These are phyloP conservation scores for Candida sanyaensis DNA, from an alignment of 1,139 yeast genomes.

Conservation along the genomic window DNA sequence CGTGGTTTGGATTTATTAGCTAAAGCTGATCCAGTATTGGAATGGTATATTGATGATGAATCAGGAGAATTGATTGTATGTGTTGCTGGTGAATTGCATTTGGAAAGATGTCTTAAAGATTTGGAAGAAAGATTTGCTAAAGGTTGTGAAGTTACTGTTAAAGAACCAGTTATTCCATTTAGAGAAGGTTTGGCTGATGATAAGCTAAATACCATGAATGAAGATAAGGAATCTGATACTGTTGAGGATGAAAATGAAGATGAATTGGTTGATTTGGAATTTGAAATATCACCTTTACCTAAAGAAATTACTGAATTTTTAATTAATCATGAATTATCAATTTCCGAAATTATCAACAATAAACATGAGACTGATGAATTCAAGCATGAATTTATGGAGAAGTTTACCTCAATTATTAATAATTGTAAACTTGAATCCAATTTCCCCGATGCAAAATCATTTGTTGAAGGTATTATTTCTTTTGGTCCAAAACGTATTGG, in stretches of 20 bases:
- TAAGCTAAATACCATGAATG: constrained; percentile 17
- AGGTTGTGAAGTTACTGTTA: constrained; percentile 80
- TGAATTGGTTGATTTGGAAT: constrained; percentile 45
- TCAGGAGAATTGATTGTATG: constrained; percentile 90
- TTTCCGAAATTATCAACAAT: constrained; percentile 22
- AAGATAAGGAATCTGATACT: constrained; percentile 13
- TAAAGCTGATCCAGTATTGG: constrained; percentile 92
- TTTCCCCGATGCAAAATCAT: constrained; percentile 21
- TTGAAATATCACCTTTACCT: constrained; percentile 62
- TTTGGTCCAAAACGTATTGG: constrained; percentile 84
- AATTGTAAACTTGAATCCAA: constrained; percentile 22
- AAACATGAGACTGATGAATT: constrained; percentile 18
- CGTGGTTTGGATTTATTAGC: constrained; percentile 77
- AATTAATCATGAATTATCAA: constrained; percentile 41
- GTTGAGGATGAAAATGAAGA: constrained; percentile 29
- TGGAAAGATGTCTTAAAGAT: constrained; percentile 89
- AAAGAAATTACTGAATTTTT: constrained; percentile 51
- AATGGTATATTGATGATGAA: constrained; percentile 76
- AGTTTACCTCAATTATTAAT: constrained; percentile 32
- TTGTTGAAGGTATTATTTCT: constrained; percentile 52
- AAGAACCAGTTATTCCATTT: constrained; percentile 92
- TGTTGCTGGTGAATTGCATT: constrained; percentile 94
- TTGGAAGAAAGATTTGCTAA: constrained; percentile 84
- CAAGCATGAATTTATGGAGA: constrained; percentile 10
- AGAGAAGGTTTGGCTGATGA: constrained; percentile 73